Evolutionary conservation across 768 basidiomycete genomes (phyloP).

Genomic region (Cystofilobasidium capitatum): DNA sequence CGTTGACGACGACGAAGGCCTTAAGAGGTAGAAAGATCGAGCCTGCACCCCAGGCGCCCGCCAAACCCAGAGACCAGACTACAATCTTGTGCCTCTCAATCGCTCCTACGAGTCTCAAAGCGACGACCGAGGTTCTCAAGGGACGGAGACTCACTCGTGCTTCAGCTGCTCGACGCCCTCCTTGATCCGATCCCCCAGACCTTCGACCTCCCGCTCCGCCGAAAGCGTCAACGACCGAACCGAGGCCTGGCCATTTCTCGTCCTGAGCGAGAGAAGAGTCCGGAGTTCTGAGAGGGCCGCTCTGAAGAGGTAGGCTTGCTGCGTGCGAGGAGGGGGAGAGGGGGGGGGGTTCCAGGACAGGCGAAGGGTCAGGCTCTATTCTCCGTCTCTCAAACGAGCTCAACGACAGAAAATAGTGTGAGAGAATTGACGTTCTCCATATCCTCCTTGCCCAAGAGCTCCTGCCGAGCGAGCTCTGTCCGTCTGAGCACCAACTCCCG

Average conservation of each 20-base stretch:
- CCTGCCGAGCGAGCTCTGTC: slow-evolving; percentile 33
- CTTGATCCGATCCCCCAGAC: slow-evolving; percentile 79
- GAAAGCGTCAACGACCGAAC: slow-evolving; percentile 66
- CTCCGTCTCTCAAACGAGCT: neutral
- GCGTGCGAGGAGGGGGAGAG: neutral
- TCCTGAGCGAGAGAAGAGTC: slow-evolving; percentile 69
- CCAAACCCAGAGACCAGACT: neutral
- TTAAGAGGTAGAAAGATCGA: too few relatives aligned
- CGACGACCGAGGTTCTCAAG: neutral
- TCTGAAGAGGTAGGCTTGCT: slow-evolving; percentile 93
- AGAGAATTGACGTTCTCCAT: slow-evolving; percentile 41
- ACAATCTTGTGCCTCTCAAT: too few relatives aligned
- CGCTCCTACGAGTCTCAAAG: too few relatives aligned
- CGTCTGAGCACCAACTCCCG: slow-evolving; percentile 36
- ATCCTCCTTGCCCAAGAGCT: slow-evolving; percentile 40
- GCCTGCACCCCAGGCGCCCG: too few relatives aligned
- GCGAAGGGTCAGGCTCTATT: neutral
- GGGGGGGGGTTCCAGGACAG: neutral
- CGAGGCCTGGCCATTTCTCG: slow-evolving; percentile 74
- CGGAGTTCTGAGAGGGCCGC: slow-evolving; percentile 85
- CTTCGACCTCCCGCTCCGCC: slow-evolving; percentile 76
- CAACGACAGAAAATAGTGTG: neutral
- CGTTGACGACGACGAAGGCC: neutral
- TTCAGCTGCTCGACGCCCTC: slow-evolving; percentile 79
- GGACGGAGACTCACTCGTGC: slow-evolving; percentile 63